Base-by-base conservation (phyloP, 768 basidiomycete genomes). In the Kwoniella newhampshirensis region DNA sequence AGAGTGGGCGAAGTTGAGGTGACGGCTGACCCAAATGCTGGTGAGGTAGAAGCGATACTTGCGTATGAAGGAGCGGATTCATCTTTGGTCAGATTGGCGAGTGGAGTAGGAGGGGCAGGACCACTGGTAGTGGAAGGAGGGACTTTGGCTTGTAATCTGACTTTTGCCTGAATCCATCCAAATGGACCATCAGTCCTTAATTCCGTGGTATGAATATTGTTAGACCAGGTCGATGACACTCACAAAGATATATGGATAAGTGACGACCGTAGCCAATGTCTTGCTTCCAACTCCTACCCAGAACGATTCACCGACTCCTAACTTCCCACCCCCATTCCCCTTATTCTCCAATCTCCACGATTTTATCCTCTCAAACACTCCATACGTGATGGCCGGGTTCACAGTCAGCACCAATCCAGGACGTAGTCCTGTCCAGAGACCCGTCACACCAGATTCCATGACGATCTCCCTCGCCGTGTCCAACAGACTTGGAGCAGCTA, bases 301-400 rank as follows among this genome's bases (percentile, higher is more conserved):
- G 78, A 99, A 99, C 3, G 87, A 82, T 73, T 83, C 80, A 66
- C 84, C 84, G 0, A 93, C 89, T 0, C 85, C 82, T 74, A 98
- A 79, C 71, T 89, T 92, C 2, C 77, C 78, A 6, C 70, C 75
- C 0, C 78, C 67, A 2, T 60, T 58, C 41, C 67, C 57, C 3
- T 67, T 64, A 1, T 78, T 66, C 0, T 62, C 65, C 20, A 91
- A 77, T 30, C 90, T 74, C 2, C 88, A 60, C 41, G 81, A 82
- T 79, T 97, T 97, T 54, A 97, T 81, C 40, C 96, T 84, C 78
- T 98, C 94, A 72, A 89, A 98, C 37, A 86, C 81, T 46, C 96
- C 96, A 70, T 94, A 97, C 0, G 94, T 99, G 75, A 99, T 97
- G 21, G 94, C 91, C 4, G 96, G 94, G 77, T 98, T 98, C 51